Base-by-base conservation (phyloP, 1,284 basidiomycete species). In the Apiotrichum brassicae region DNA sequence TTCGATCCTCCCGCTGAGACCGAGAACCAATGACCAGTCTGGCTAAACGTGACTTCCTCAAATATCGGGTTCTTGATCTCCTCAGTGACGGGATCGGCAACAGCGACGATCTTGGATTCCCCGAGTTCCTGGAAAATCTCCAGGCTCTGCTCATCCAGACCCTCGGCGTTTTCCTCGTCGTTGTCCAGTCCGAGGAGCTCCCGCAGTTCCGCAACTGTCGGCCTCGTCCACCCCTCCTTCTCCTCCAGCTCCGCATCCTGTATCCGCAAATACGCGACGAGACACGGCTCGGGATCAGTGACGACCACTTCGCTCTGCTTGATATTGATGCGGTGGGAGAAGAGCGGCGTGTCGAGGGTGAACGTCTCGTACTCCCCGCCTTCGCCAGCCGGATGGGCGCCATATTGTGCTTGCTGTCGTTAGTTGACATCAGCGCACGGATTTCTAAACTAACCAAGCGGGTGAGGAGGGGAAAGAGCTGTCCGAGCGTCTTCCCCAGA, bases 301-400 rank as follows among this genome's bases (percentile, higher is more conserved):
- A 70, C 81, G 22, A 92, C 81, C 0, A 79, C 80, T 63, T 88
- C 83, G 1, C 79, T 79, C 43, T 83, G 80, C 23, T 73, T 76
- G 39, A 97, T 69, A 4, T 76, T 68, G 36, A 99, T 84, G 12
- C 80, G 78, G 41, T 79, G 78, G 59, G 86, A 87, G 79, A 95
- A 98, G 19, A 97, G 65, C 0, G 93, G 89, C 53, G 85, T 87
- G 62, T 97, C 89, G 19, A 94, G 75, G 1, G 94, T 95, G 49
- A 97, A 75, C 0, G 87, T 90, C 71, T 99, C 95, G 69, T 97
- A 99, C 75, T 99, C 95, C 2, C 95, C 95, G 3, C 95, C 95
- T 74, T 99, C 95, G 4, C 95, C 95, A 56, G 93, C 97, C 1
- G 95, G 81, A 70, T 99, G 95, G 0, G 87, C 84, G 0, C 92